Base-by-base conservation (phyloP, 2,329 filamentous ascomycete species). In the Alternaria arbusti region DNA sequence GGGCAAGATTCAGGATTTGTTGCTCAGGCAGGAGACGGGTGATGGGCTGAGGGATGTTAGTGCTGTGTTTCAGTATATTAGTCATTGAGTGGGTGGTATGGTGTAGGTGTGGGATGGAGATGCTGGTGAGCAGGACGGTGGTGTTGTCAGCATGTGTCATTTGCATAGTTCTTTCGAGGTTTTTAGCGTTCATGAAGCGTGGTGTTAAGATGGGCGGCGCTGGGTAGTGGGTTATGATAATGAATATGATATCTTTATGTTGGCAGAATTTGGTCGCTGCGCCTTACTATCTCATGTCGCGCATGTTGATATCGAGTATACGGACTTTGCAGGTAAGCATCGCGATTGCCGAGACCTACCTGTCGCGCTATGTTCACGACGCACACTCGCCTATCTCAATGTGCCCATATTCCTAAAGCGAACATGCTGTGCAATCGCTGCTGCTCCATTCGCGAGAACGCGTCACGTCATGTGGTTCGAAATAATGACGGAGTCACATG, bases 61-160 rank as follows among this genome's bases (percentile, higher is more conserved):
- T 68, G 93, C 95, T 11, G 94, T 98, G 32, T 99, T 99, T 79
- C 96, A 99, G 85, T 99, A 98, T 81, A 98, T 99, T 75, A 97
- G 94, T 70, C 96, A 98, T 82, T 92, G 70, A 78, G 56, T 11
- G n/a, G 15, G 12, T 45, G 36, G 47, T 2, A 12, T 49, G 25
- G 15, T 23, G 4, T 32, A 4, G 30, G 30, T 15, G 30, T 36
- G 32, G 32, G 32, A n/a, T 36, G 32, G 9, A 36, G 43, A 28
- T 13, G 30, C 36, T 57, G 30, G 30, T 51, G 23, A 11, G 36
- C 15, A 15, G 3, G 22, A 30, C 15, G 25, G 10, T 1, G 12
- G 25, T 36, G 4, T 50, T 22, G 20, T 40, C 26, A 22, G 44
- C 28, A 15, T 26, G 23, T 32, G 23, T 40, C 28, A 32, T 50